Percentiles rank a stretch among this genome's conserved stretches.
Conservation (phyloP, 2,329 filamentous ascomycete species). For the Pestalotiopsis sp. region DNA sequence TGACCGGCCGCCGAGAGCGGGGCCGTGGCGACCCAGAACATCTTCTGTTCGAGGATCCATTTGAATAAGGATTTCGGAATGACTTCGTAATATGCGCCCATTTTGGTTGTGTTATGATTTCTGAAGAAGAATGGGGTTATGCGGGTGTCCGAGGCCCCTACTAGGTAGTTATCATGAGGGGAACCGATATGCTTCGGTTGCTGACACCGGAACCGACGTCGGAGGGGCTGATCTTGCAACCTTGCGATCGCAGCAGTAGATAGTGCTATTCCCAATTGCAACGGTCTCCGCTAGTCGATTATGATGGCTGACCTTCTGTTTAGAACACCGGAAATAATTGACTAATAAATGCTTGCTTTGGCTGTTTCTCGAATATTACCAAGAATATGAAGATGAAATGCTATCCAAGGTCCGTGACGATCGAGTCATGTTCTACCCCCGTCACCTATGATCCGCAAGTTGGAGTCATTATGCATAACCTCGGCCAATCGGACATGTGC, state of each 20-base stretch:
- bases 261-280: not conserved
- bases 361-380: no score
- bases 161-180: not conserved
- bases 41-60: conserved; percentile 68
- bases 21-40: conserved; percentile 78
- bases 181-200: not conserved
- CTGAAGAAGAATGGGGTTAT: not conserved
- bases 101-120: not conserved
- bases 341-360: no score
- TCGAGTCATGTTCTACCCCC: not conserved
- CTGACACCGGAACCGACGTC: not conserved
- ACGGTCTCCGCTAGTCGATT: not conserved
- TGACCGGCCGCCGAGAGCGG: conserved; percentile 65
- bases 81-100: conserved; percentile 31
- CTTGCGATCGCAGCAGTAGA: not conserved
- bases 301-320: accelerated
- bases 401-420: no score
- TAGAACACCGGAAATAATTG: not conserved
- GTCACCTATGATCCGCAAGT: not conserved
- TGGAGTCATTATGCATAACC: not conserved
- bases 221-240: not conserved
- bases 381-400: no score
- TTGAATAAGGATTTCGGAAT: conserved; percentile 45
- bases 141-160: not conserved
- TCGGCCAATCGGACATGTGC: not conserved